phyloP scores from a whole-genome alignment of 768 basidiomycete species.

The Russula dissimulans region DNA sequence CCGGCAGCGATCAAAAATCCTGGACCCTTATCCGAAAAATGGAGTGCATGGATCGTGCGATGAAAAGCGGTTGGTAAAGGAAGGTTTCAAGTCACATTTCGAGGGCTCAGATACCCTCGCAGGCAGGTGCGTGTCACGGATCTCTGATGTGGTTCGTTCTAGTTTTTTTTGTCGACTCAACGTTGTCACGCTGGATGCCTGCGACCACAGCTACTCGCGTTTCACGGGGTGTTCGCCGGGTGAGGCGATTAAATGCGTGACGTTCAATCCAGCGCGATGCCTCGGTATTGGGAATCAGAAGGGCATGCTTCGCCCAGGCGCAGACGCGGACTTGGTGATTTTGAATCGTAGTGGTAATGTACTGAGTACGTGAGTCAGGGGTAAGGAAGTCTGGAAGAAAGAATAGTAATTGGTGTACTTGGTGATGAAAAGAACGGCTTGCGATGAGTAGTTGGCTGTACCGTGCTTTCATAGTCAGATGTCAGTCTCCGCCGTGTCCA shows the following conservation, averaged over 20 bases:
- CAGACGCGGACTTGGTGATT: constrained; percentile 78
- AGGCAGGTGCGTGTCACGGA: constrained; percentile 49
- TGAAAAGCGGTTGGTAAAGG: constrained; percentile 69
- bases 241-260: constrained; percentile 80
- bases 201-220: constrained; percentile 73
- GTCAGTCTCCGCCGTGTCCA: too few relatives aligned
- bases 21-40: constrained; percentile 77
- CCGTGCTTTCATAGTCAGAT: too few relatives aligned
- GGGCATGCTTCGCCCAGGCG: constrained; percentile 73
- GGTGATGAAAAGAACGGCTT: background rate
- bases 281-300: constrained; percentile 72
- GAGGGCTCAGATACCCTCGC: constrained; percentile 85
- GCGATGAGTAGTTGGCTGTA: too few relatives aligned
- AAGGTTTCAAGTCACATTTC: constrained; percentile 70
- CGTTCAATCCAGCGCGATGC: constrained; percentile 77
- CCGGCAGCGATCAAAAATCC: constrained; percentile 66
- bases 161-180: constrained; percentile 32
- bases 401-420: background rate
- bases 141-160: background rate
- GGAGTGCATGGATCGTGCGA: constrained; percentile 86
- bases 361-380: constrained; percentile 67
- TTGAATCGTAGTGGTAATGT: constrained; percentile 60
- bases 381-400: constrained; percentile 59
- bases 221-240: constrained; percentile 80
- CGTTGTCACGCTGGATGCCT: constrained; percentile 75